Conservation (phyloP, 139 green algal genomes). For the Spirogloea muscicola region DNA sequence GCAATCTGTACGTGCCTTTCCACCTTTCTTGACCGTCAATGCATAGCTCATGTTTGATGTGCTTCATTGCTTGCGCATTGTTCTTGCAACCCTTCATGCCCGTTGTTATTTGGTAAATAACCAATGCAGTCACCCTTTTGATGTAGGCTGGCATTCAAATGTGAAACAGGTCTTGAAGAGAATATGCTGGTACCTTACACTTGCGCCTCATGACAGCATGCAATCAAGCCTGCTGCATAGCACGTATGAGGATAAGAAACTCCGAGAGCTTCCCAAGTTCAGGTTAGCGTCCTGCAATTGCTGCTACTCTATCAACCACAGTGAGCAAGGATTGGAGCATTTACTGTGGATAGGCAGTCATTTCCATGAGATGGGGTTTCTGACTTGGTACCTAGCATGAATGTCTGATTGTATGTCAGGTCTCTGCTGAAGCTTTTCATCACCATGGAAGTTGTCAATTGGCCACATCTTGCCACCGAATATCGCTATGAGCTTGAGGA, state of each 20-base stretch:
- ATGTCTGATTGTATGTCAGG: constrained; percentile 47
- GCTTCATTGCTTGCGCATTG: no score
- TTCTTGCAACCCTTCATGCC: background rate
- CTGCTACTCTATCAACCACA: no score
- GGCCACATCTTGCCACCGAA: constrained; percentile 53
- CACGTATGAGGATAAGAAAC: constrained; percentile 68
- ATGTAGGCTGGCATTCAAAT: background rate
- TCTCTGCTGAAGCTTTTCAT: constrained; percentile 82
- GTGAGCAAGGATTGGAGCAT: no score
- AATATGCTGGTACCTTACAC: constrained; percentile 83
- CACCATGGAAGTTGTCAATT: constrained; percentile 77
- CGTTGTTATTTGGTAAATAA: background rate
- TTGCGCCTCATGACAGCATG: constrained; percentile 77
- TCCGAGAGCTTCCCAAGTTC: constrained; percentile 71
- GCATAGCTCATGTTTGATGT: no score
- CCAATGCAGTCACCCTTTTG: background rate
- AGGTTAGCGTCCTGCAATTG: constrained; percentile 6
- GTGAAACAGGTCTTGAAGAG: constrained; percentile 68
- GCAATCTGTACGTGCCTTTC: constrained; percentile 28
- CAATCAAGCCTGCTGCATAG: constrained; percentile 74
- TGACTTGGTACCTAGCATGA: background rate
- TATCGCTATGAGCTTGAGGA: constrained; percentile 68
- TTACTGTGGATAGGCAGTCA: background rate
- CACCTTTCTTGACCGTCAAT: no score
- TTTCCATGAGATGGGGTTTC: background rate